These are phyloP conservation scores for Penicillium coprophilum DNA, from an alignment of 495 filamentous ascomycete species.

Conservation along the genomic window DNA sequence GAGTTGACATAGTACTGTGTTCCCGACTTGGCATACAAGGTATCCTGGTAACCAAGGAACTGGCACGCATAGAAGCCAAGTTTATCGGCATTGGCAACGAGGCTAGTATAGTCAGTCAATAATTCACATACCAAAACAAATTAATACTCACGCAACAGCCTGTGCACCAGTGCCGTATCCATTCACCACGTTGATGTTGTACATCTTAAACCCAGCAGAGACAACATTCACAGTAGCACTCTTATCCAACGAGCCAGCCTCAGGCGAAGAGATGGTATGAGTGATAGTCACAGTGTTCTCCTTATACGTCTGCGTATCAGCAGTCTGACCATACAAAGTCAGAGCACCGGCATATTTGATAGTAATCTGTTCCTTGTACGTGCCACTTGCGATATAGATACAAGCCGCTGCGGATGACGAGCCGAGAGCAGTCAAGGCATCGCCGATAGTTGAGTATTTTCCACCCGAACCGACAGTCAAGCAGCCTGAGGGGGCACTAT, in stretches of 20 bases:
- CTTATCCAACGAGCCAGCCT: constrained; percentile 43
- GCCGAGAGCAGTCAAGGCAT: constrained; percentile 27
- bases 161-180: constrained; percentile 36
- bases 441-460: constrained; percentile 30
- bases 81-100: constrained; percentile 50
- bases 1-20: constrained; percentile 57
- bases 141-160: constrained; percentile 35
- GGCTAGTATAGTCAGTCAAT: constrained; percentile 10
- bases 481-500: constrained; percentile 31
- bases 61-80: constrained; percentile 61
- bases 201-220: constrained; percentile 51
- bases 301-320: constrained; percentile 52
- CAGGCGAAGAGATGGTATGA: constrained; percentile 46
- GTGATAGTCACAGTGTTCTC: constrained; percentile 63
- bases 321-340: constrained; percentile 56
- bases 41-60: constrained; percentile 65
- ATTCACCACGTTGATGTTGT: constrained; percentile 65
- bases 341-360: constrained; percentile 39
- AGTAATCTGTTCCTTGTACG: constrained; percentile 52
- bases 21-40: constrained; percentile 57
- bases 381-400: constrained; percentile 42
- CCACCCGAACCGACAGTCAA: constrained; percentile 28
- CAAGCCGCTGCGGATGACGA: constrained; percentile 28
- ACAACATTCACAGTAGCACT: constrained; percentile 59
- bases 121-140: not conserved